These are phyloP conservation scores for Russula sp. DNA, from an alignment of 768 basidiomycete species.

Conservation along the genomic window DNA sequence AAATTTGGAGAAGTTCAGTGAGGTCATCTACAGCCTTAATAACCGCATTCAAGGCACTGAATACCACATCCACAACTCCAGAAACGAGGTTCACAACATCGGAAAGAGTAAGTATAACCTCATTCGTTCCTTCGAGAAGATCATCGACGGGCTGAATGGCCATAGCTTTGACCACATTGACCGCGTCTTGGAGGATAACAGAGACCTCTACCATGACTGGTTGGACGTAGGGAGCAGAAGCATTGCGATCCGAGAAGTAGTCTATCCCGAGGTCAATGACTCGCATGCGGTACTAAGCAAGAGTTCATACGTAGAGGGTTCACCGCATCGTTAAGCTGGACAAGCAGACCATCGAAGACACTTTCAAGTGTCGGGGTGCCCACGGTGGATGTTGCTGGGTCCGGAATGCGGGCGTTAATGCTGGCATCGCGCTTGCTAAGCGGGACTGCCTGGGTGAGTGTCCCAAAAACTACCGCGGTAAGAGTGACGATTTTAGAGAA, in stretches of 20 bases:
- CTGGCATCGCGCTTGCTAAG: neutral
- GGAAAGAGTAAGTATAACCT: constrained; percentile 25
- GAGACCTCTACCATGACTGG: constrained; percentile 25
- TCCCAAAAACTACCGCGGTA: neutral
- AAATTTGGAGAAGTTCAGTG: neutral
- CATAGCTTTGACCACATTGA: constrained; percentile 26
- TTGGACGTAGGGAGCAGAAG: constrained; percentile 24
- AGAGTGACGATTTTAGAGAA: constrained; percentile 1
- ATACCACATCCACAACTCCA: neutral
- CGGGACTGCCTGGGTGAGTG: neutral
- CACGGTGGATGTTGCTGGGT: no score
- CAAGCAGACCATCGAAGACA: neutral
- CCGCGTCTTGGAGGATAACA: constrained; percentile 22
- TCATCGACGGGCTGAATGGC: constrained; percentile 21
- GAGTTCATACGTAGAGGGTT: neutral
- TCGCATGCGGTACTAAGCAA: neutral
- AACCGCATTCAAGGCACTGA: neutral
- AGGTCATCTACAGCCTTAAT: neutral
- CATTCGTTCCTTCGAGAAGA: constrained; percentile 26
- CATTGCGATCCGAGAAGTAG: constrained; percentile 21
- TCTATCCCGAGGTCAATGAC: constrained; percentile 19
- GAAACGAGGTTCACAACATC: constrained; percentile 20
- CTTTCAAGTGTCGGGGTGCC: neutral
- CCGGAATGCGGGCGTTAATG: neutral
- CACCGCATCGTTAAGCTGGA: neutral